Base-by-base conservation (phyloP, 2,329 filamentous ascomycete species). In the Colletotrichum kahawae region DNA sequence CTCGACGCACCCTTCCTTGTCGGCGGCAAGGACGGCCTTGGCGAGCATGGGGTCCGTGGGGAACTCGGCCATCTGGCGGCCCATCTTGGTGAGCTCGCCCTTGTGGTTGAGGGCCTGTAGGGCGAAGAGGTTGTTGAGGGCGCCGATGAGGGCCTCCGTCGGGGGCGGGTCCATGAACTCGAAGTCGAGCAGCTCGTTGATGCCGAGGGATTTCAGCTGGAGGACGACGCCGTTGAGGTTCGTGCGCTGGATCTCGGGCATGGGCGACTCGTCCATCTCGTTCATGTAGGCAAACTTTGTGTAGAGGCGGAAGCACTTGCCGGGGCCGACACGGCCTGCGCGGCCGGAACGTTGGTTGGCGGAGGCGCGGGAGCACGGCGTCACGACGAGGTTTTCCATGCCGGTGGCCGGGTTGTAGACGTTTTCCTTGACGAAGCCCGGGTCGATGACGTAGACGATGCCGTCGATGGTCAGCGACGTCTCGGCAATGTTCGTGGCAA, bases 401-500 rank as follows among this genome's bases (percentile, higher is more conserved):
- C 96, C 96, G 0, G 95, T 98, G 1, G 94, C 92, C 1, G 96
- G 94, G 77, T 98, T 98, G 86, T 96, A 98, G 2, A 96, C 91
- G 79, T 98, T 98, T 82, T 98, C 95, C 83, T 99, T 99, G 77
- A 97, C 95, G 78, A 97, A 98, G 1, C 97, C 97, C 0, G 95
- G 95, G 79, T 99, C 97, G 75, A 98, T 98, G 43, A 98, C 97
- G 82, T 97, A 98, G 10, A 96, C 94, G 75, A 98, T 98, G 18
- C 96, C 96, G 82, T 98, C 96, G 73, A 99, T 98, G 0, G 97
- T 99, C 81, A 99, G 86, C 87, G 93, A 95, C 0, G 97, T 99
- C 83, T 99, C 97, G 4, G 97, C 97, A 83, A 99, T 98, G 82
- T 99, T 99, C 4, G 97, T 98, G 0, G 96, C 95, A 48, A 98